A percentile compares a stretch with the other conserved stretches of the same genome.
Evolutionary conservation across 345 rosid species (phyloP).

Genomic region (Eucalyptus coolabah): DNA sequence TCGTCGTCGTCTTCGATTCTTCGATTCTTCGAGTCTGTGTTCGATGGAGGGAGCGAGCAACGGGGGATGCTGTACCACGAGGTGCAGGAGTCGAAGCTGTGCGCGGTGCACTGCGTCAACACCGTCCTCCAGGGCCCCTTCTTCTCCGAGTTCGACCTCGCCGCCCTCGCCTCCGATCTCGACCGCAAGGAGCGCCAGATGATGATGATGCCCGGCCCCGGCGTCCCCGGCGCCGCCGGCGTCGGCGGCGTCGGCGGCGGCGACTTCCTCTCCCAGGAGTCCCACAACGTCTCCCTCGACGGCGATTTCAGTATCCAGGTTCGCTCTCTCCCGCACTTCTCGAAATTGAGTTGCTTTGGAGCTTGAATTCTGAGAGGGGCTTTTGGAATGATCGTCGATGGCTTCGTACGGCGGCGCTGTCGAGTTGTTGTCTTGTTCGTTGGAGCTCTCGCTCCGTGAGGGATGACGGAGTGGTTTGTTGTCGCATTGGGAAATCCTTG

Average conservation of each 20-base stretch:
- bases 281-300: conserved; percentile 87
- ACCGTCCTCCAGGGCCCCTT: conserved; percentile 93
- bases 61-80: conserved; percentile 95
- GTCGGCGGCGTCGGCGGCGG: conserved; percentile 24
- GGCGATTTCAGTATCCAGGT: conserved; percentile 99
- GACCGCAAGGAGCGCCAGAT: conserved; percentile 55
- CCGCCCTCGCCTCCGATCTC: conserved; percentile 90
- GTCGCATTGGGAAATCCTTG: background rate
- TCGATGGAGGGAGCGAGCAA: conserved; percentile 70
- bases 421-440: background rate
- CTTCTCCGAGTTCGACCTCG: conserved; percentile 92
- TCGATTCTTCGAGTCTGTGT: background rate
- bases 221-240: background rate
- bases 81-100: conserved; percentile 94
- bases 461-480: background rate
- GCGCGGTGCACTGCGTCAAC: conserved; percentile 99
- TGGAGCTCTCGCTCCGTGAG: background rate
- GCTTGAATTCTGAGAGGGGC: background rate
- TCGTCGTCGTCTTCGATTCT: background rate
- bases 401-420: background rate
- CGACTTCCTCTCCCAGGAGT: conserved; percentile 71
- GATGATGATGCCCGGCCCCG: background rate
- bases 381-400: background rate
- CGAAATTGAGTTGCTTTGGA: background rate
- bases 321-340: background rate